Base-by-base conservation (phyloP, 2,329 filamentous ascomycete species). In the Colletotrichum somersetense region DNA sequence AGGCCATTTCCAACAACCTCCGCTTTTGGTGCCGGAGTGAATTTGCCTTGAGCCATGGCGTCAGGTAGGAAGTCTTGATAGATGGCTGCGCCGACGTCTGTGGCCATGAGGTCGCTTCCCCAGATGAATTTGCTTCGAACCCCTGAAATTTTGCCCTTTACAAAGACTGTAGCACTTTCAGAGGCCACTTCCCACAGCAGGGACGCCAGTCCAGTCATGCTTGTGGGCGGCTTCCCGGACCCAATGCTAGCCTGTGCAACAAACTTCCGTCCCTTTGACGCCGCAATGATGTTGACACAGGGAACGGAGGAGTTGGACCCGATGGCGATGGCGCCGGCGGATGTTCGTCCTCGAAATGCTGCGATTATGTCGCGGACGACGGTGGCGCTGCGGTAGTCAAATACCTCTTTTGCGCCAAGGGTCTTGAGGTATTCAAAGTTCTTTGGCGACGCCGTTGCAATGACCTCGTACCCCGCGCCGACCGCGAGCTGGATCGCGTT, bases 401-500 rank as follows among this genome's bases (percentile, higher is more conserved):
- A 85, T 0, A 83, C 82, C 2, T 81, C 75, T 14, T 73, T 77
- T 1, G 85, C 85, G 0, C 87, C 86, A 0, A 88, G 80, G 16
- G 75, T 73, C 73, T 81, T 83, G 20, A 85, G 76, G 62, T 81
- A 81, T 0, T 81, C 81, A n/a, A 83, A 82, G 74, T 88, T 87
- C 53, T 78, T 80, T 16, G 79, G 74, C 0, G 83, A 84, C 0
- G 81, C 80, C 0, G 84, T 86, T 0, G 83, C 77, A 52, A 87
- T 75, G 14, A 88, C 85, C 18, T 83, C 77, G 70, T 84, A 85
- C 0, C 86, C 86, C 0, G 83, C 81, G 0, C 80, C 81, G 7
- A 79, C 77, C 1, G 82, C 81, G 0, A 88, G 78, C 71, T 88
- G 86, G 14, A 87, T 82, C 0, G 83, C 83, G 55, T 81, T 83